A percentile compares a stretch with the other conserved stretches of the same genome.
phyloP scores from a whole-genome alignment of 2,329 filamentous ascomycete species.

The Alternaria postmessia region DNA sequence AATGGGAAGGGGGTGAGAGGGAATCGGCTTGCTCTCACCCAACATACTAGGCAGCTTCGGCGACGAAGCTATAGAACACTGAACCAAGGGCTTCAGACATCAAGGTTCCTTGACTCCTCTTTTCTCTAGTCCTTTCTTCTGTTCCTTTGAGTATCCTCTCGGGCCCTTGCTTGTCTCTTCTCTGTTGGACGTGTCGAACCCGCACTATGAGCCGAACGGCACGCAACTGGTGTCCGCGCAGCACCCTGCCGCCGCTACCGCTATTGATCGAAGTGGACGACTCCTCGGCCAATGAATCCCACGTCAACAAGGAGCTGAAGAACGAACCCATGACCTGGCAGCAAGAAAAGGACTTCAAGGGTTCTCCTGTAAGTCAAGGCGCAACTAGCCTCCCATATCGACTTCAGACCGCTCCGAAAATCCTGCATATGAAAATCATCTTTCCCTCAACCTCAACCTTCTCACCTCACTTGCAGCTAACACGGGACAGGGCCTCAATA shows the following conservation, averaged over 20 bases:
- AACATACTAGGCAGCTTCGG: not conserved
- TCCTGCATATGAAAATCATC: not conserved
- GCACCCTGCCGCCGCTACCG: not conserved
- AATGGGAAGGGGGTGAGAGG: not conserved
- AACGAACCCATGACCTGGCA: constrained; percentile 30
- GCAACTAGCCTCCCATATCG: not conserved
- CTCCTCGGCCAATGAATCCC: not conserved
- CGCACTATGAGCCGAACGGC: constrained; percentile 13
- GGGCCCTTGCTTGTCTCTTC: not conserved
- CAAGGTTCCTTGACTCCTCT: not conserved
- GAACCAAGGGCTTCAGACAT: not conserved
- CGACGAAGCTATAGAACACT: not conserved
- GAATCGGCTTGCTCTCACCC: not conserved
- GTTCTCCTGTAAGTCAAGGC: constrained; percentile 24
- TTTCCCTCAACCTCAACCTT: not conserved
- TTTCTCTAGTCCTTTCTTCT: not conserved
- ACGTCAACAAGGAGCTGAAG: not conserved
- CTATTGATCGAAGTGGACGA: not conserved
- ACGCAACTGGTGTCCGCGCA: constrained; percentile 6
- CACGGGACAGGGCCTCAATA: constrained; percentile 12
- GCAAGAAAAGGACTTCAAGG: constrained; percentile 23
- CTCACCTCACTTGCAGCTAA: constrained; percentile 12
- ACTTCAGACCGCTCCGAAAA: not conserved
- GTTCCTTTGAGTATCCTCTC: not conserved
- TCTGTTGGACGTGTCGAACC: not conserved